Base-by-base conservation (phyloP, 768 basidiomycete genomes). In the Lentinula sp. region DNA sequence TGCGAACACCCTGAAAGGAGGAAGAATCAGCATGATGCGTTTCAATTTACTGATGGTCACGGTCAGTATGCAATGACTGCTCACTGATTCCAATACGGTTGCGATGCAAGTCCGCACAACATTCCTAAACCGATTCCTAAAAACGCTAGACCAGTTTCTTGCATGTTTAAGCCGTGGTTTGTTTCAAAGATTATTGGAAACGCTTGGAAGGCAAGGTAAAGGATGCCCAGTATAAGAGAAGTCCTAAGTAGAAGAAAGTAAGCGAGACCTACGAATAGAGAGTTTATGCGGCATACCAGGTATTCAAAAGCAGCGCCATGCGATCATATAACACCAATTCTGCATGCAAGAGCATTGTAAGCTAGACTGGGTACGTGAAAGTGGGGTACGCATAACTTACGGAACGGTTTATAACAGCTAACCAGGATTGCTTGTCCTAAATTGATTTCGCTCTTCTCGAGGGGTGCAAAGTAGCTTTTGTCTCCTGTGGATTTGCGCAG, bases 291-390 rank as follows among this genome's bases (percentile, higher is more conserved):
- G 67, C 79, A 2, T 70, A 87, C 91, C 91, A 93, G 13, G 81
- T 69, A 69, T 91, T 80, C 8, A 93, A 76, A 4, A 87, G 71
- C 4, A 92, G 76, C 0, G 87, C 87, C 90, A 93, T 93, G n/a
- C 81, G 78, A 65, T 95, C 89, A 53, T 76, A 81, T 0, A 82
- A 45, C 4, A 90, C 72, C 6, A 91, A 73, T 69, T 85, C 88
- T 89, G 61, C 10, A 37, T 36, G 12, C 6, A 59, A 35, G 10
- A 7, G 16, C 28, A 20, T 41, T 57, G 28, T 32, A 15, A 41
- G 18, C n/a, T 20, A 9, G 2, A 37, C 36, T 7, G 2, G 2
- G 6, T 18, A 8, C 9, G 43, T 35, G 42, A 13, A 42, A 23
- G 39, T 10, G 20, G n/a, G 55, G 18, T 8, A 60, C 16, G 28